Evolutionary conservation across 1,139 yeast species (phyloP), one percentile per base, ranked within the genome.

Genomic region (Kurtzmaniella quercitrusa): DNA sequence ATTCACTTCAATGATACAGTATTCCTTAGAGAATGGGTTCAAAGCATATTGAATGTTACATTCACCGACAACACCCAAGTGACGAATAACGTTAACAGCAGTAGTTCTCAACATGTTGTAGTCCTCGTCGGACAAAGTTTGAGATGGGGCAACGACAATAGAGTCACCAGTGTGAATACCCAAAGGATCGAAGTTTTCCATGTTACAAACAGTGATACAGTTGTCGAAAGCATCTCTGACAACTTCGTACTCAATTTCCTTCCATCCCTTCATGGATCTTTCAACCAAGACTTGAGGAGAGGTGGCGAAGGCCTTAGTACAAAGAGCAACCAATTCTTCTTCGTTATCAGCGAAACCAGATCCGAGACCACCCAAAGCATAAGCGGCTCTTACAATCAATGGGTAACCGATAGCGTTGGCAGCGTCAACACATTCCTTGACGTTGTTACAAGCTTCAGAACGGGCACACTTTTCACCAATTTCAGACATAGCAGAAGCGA

Each of bases 81-180:
- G 98, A 71, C 98, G 86, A 54, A 93, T 93, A 53, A 93, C 96
- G 55, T 93, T 93, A 54, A 93, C 95, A 41, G 98, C 98, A 44
- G 98, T 88, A 38, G 98, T 88, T 73, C 98, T 84, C 61, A 93
- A 78, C 98, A 93, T 93, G 70, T 93, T 88, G 76, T 91, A 93
- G 60, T 93, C 98, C 66, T 89, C 98, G 61, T 93, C 98, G 23
- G 96, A 86, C 54, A 93, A 75, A 35, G 98, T 93, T 73, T 93
- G 98, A 36, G 98, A 91, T 45, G 98, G 98, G 45, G 98, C 98
- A 59, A 93, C 96, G 45, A 93, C 98, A 61, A 93, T 93, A 44
- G 98, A 93, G 66, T 93, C 98, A 77, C 98, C 98, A 50, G 98
- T 93, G 66, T 93, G 98, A 59, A 93, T 91, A 65, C 98, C 98